Conservation (phyloP, 352 stramenopile genomes). For the Pythium aristosporum region DNA sequence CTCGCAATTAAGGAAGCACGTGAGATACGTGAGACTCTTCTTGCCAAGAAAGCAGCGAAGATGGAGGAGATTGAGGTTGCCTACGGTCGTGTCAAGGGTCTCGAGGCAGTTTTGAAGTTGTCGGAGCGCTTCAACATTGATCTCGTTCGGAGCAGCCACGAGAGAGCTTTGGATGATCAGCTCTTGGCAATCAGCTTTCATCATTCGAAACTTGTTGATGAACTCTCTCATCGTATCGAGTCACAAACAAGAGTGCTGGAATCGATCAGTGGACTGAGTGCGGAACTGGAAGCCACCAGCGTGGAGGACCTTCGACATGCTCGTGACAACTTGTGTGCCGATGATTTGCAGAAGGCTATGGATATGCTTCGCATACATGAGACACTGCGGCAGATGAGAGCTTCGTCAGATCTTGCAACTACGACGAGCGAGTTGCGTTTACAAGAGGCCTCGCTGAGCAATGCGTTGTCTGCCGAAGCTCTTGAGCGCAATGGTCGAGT, state of each 20-base stretch:
- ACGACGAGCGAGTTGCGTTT: constrained; percentile 3
- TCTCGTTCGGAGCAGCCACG: constrained; percentile 32
- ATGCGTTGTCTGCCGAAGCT: constrained; percentile 27
- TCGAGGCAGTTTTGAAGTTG: constrained; percentile 48
- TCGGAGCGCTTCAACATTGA: constrained; percentile 41
- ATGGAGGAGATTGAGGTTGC: constrained; percentile 19
- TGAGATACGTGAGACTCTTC: constrained; percentile 5
- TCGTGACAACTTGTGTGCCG: constrained; percentile 25
- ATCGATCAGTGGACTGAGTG: constrained; percentile 38
- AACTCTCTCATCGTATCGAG: constrained; percentile 46
- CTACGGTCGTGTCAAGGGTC: constrained; percentile 37
- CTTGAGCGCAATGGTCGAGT: constrained; percentile 42
- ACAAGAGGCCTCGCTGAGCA: constrained; percentile 9
- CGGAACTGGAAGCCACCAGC: constrained; percentile 36
- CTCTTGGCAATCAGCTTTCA: constrained; percentile 41
- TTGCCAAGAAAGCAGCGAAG: constrained; percentile 11
- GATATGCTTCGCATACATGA: constrained; percentile 20
- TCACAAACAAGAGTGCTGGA: constrained; percentile 34
- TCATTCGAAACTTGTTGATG: constrained; percentile 34
- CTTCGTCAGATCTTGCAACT: neutral
- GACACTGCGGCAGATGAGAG: constrained; percentile 25
- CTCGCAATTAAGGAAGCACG: constrained; percentile 8
- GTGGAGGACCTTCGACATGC: constrained; percentile 48
- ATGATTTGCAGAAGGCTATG: constrained; percentile 21
- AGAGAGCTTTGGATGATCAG: constrained; percentile 53